Base-by-base conservation (phyloP, 2,329 filamentous ascomycete species). In the Monosporascus sp. region DNA sequence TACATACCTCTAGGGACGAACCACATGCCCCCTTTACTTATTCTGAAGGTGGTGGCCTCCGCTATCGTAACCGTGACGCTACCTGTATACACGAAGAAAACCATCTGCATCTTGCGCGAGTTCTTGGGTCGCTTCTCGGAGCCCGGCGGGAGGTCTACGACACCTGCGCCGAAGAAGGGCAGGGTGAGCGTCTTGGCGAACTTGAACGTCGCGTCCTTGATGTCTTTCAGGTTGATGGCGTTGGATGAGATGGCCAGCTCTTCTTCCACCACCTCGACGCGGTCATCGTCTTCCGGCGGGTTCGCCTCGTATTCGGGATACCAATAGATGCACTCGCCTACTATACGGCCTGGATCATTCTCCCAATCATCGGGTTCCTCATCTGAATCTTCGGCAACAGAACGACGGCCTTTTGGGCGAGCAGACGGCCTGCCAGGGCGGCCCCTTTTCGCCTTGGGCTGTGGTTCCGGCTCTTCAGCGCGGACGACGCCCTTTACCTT, bases 91-190 rank as follows among this genome's bases (percentile, higher is more conserved):
- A 99, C 88, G 63, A 96, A 97, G 70, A 97, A 97, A 1, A 89
- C 86, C 87, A 99, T 94, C 67, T 97, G 91, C 90, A 97, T 97
- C 74, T 89, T 92, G 57, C 93, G 82, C 37, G 89, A 88, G 71
- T 97, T 97, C 78, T 97, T 97, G 48, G 87, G 83, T 61, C 86
- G 84, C 77, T 99, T 99, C 66, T 88, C 83, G 35, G 89, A 85
- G 2, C 88, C 87, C 0, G 90, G 86, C 6, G 90, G 89, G 49
- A 99, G 75, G 64, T 97, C 93, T 38, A 99, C 89, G 50, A 97
- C 81, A 17, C 94, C 94, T 9, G 88, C 87, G 36, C 91, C 92
- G 70, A 97, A 90, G 70, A 96, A 97, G 0, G 88, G 85, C 56
- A 89, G 77, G 27, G 85, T 89, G 53, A 95, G 80, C 56, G 93